phyloP scores from a whole-genome alignment of 371 early-diverging fungal species.

The Entomophthora muscae region DNA sequence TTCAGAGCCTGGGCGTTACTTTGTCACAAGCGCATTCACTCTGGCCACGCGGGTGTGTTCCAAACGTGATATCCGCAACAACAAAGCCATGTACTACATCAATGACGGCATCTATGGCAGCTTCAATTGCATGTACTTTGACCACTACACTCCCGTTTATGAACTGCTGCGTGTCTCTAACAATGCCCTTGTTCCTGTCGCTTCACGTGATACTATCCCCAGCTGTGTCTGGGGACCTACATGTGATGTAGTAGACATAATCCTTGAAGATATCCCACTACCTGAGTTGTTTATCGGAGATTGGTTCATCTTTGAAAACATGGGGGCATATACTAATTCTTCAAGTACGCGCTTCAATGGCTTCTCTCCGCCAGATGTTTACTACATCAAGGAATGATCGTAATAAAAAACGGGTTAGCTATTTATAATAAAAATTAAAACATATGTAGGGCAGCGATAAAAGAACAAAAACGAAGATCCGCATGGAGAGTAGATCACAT shows the following conservation, averaged over 20 bases:
- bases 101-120: constrained; percentile 88
- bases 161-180: constrained; percentile 34
- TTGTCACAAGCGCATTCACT: constrained; percentile 81
- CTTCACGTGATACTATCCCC: constrained; percentile 17
- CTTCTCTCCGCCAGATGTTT: too few relatives aligned
- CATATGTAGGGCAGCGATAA: too few relatives aligned
- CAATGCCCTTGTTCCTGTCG: constrained; percentile 17
- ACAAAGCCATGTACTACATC: background rate
- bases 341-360: constrained; percentile 83
- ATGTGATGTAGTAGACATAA: constrained; percentile 94
- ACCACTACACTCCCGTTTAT: constrained; percentile 69
- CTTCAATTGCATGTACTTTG: constrained; percentile 94
- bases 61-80: constrained; percentile 39
- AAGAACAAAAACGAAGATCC: too few relatives aligned
- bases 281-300: constrained; percentile 85
- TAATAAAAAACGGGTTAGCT: too few relatives aligned
- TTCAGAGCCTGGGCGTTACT: constrained; percentile 96
- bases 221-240: constrained; percentile 90
- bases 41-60: constrained; percentile 80
- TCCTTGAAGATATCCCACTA: constrained; percentile 41
- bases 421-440: too few relatives aligned
- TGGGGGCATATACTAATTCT: constrained; percentile 92
- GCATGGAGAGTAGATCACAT: too few relatives aligned
- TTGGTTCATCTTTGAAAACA: constrained; percentile 86
- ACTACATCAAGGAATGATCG: too few relatives aligned